Conservation (phyloP, 495 filamentous ascomycete genomes). For the Arthonia radiata region DNA sequence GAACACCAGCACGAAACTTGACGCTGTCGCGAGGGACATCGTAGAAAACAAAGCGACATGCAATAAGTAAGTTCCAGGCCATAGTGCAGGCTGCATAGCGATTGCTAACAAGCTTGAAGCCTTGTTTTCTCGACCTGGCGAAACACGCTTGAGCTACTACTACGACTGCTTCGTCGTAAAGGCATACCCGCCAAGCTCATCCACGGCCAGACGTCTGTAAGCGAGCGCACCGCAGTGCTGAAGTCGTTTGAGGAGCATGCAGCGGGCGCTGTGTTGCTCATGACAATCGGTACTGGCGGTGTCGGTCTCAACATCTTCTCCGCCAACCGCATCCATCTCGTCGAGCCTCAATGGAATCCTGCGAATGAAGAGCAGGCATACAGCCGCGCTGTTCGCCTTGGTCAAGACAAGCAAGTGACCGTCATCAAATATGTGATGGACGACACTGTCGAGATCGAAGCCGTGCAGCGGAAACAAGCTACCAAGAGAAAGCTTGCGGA, state of each 20-base stretch:
- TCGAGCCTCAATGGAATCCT: conserved; percentile 33
- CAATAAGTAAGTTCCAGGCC: too few relatives aligned
- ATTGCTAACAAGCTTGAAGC: conserved; percentile 1
- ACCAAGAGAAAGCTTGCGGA: too few relatives aligned
- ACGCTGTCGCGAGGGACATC: too few relatives aligned
- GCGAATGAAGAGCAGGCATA: conserved; percentile 27
- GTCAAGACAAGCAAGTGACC: conserved; percentile 19
- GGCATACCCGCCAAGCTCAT: too few relatives aligned
- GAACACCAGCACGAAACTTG: too few relatives aligned
- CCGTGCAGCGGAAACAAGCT: too few relatives aligned
- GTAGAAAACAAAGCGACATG: too few relatives aligned
- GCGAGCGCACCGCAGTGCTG: too few relatives aligned
- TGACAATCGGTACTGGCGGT: conserved; percentile 27
- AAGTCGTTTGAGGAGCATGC: too few relatives aligned
- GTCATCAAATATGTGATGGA: conserved; percentile 21
- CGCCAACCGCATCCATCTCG: conserved; percentile 21
- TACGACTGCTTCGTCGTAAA: not conserved
- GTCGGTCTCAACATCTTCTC: conserved; percentile 24
- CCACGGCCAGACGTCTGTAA: too few relatives aligned
- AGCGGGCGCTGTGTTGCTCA: too few relatives aligned
- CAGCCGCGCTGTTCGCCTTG: conserved; percentile 20
- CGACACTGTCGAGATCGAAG: conserved; percentile 24
- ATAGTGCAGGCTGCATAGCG: too few relatives aligned
- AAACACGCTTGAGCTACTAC: not conserved
- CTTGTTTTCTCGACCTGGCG: conserved; percentile 2